A percentile compares a stretch with the other conserved stretches of the same genome.
These are phyloP conservation scores for Starmerella potacharoeniae DNA, from an alignment of 805 yeast species.

Conservation along the genomic window DNA sequence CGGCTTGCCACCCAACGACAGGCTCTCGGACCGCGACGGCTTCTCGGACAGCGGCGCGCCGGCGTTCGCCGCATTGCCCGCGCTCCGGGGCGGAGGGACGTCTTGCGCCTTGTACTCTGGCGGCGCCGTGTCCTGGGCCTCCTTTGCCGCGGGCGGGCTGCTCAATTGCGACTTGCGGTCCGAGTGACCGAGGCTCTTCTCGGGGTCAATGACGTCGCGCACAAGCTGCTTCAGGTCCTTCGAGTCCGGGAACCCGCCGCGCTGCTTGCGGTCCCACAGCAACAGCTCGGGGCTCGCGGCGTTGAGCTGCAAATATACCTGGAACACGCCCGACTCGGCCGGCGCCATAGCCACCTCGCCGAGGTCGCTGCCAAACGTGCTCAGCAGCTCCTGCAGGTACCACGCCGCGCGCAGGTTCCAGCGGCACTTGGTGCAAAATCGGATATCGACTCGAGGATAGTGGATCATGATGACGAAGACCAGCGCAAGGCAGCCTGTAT, in stretches of 20 bases:
- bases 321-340: conserved; percentile 45
- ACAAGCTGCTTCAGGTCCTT: conserved; percentile 62
- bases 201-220: conserved; percentile 48
- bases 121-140: neutral
- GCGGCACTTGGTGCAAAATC: conserved; percentile 72
- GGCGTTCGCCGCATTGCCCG: too few relatives aligned
- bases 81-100: too few relatives aligned
- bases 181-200: conserved; percentile 49
- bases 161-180: conserved; percentile 30
- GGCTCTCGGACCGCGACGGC: too few relatives aligned
- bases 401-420: conserved; percentile 85
- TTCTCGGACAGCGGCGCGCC: neutral
- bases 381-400: conserved; percentile 77
- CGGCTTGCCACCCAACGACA: neutral
- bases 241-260: conserved; percentile 74
- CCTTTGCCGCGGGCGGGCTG: neutral
- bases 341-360: conserved; percentile 47
- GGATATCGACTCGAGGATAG: conserved; percentile 55
- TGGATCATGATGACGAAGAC: conserved; percentile 10
- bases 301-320: conserved; percentile 39
- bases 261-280: conserved; percentile 50
- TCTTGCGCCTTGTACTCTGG: neutral
- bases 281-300: conserved; percentile 28
- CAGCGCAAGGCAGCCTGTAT: too few relatives aligned
- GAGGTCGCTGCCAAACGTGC: conserved; percentile 53